These are phyloP conservation scores for Mortierella sp. DNA, from an alignment of 371 early-diverging fungal species.

Conservation along the genomic window DNA sequence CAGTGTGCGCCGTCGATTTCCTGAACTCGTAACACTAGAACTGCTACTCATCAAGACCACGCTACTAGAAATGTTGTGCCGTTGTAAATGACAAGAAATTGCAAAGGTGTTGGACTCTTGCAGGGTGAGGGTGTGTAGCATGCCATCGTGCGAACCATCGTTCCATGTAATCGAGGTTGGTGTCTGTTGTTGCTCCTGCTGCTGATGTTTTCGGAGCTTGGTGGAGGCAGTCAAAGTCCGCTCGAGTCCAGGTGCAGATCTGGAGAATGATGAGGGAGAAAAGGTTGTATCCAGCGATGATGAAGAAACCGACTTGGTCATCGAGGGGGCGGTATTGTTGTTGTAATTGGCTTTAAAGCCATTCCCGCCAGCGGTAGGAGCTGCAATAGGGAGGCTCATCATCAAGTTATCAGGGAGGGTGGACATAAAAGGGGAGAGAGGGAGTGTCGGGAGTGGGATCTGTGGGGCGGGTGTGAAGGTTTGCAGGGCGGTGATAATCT, in stretches of 20 bases:
- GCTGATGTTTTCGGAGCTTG: background rate
- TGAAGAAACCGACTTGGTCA: background rate
- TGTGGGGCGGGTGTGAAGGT: conserved; percentile 21
- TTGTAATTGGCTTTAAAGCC: background rate
- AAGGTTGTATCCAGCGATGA: background rate
- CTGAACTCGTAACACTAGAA: background rate
- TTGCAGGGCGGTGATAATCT: conserved; percentile 20
- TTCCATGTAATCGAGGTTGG: background rate
- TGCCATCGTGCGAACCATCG: conserved; percentile 6
- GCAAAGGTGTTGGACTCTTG: conserved; percentile 9
- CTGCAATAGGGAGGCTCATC: background rate
- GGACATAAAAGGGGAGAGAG: conserved; percentile 16
- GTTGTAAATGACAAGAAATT: background rate
- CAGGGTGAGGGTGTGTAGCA: background rate
- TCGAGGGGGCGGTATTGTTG: background rate
- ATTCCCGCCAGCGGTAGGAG: background rate
- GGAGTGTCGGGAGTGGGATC: conserved; percentile 24
- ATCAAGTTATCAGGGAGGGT: background rate
- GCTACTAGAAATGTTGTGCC: background rate
- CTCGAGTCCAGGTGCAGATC: background rate
- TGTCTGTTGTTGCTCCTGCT: background rate
- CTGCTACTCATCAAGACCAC: background rate
- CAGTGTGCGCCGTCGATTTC: conserved; percentile 17
- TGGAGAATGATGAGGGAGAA: background rate
- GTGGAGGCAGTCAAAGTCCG: background rate